Base-by-base conservation (phyloP, 371 early-diverging fungal species). In the Dinochytrium kinnereticum region DNA sequence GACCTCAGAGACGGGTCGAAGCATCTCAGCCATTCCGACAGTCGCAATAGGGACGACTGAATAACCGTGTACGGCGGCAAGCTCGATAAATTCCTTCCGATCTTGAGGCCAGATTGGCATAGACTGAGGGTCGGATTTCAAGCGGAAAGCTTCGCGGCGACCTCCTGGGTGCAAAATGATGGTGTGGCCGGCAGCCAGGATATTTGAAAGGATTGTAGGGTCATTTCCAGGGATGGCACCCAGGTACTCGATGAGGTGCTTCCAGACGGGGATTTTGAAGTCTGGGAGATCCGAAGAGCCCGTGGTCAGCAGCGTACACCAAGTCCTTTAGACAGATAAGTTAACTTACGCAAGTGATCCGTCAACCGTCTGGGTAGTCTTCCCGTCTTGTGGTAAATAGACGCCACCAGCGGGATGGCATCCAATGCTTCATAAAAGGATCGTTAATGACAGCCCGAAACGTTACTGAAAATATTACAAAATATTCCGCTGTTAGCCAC, bases 221-320 rank as follows among this genome's bases (percentile, higher is more conserved):
- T 68, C 37, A 31, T 64, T 28, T 28, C 55, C 49, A 28, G 67
- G 51, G 21, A 77, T 44, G 50, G 77, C 77, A 10, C 78, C 78
- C 15, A 78, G 71, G 65, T 68, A 78, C 55, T 78, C 75, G 15
- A 78, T 49, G 69, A 78, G 30, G 53, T 78, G 78, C 66, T 78
- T 78, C 78, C 78, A 78, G 19, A 78, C 13, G 1, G 78, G 78
- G 49, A 78, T 71, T 39, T 68, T 70, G 61, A 78, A 78, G 38
- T 78, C 69, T 73, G 61, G 17, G 66, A 28, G n/a, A 66, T 21
- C 13, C 21, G 17, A 33, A 69, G 44, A 5, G 24, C 5, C 15
- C 21, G 28, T 55, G 24, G 57, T 53, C 34, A 34, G 31, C 44
- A n/a, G 38, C 28, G 68, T 13, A 13, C 13, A 44, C 13, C 13